These are phyloP conservation scores for Saitozyma sp. DNA, from an alignment of 768 basidiomycete species.

Conservation along the genomic window DNA sequence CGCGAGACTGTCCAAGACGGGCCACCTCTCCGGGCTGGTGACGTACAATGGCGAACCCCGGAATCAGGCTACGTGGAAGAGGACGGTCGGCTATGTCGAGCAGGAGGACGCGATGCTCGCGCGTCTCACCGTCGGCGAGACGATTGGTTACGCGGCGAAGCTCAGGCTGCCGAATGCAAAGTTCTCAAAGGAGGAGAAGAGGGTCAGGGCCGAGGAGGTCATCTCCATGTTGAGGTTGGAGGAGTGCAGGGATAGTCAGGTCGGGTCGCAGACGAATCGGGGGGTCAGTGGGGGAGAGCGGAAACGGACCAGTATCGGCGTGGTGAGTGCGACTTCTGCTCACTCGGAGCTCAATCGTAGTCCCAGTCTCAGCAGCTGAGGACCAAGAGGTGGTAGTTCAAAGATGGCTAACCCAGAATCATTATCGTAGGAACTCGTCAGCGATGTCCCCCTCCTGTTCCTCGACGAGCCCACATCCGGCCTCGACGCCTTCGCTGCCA, in stretches of 20 bases:
- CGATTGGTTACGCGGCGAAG: conserved; percentile 2
- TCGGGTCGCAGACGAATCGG: not conserved
- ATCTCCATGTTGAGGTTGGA: conserved; percentile 8
- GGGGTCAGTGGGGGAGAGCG: conserved; percentile 11
- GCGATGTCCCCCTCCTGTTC: conserved; percentile 6
- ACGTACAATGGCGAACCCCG: not conserved
- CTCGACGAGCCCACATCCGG: conserved; percentile 12
- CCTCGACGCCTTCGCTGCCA: conserved; percentile 9
- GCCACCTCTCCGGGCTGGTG: not conserved
- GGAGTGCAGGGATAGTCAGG: not conserved
- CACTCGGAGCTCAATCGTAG: not conserved
- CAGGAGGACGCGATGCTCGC: conserved; percentile 10
- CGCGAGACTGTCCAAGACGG: not conserved
- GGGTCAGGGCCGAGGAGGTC: not conserved
- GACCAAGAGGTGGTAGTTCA: not conserved
- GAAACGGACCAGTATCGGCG: conserved; percentile 1
- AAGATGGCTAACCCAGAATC: too few relatives aligned
- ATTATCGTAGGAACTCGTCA: conserved; percentile 4
- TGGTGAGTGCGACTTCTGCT: not conserved
- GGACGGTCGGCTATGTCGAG: conserved; percentile 7
- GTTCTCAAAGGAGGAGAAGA: conserved; percentile 2
- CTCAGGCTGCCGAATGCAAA: conserved; percentile 1
- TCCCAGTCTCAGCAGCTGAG: not conserved
- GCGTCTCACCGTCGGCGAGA: conserved; percentile 8
- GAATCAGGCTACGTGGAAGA: conserved; percentile 7